Evolutionary conservation across 768 basidiomycete genomes (phyloP), one percentile per base, ranked within the genome.

Genomic region (Psilocybe tampanensis): DNA sequence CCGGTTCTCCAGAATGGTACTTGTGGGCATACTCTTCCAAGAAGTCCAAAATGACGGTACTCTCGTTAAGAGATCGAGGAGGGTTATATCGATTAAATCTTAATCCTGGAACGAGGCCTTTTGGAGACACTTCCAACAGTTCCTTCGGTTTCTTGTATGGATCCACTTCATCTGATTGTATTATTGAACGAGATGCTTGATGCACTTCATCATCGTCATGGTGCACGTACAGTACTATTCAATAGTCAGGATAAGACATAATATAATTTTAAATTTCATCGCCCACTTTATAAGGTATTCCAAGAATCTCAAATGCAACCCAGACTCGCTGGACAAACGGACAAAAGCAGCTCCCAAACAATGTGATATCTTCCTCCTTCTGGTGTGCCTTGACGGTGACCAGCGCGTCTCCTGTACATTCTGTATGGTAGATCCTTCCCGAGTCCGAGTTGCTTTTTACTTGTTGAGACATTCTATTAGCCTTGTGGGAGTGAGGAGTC

Each of bases 271-370:
- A 24, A 47, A 23, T 24, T 6, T 18, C 47, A 48, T 13, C 5
- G 50, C 74, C 47, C 55, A 88, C 89, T 67, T 86, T 82, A 73
- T 95, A 93, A 2, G 85, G 82, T 44, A 92, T 81, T 1, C 76
- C 79, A 19, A 91, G 81, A 59, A 82, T 80, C 68, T 94, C 90
- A 26, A 93, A 75, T 0, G 85, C 80, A 18, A 86, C 79, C 92
- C 92, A 94, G 2, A 83, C 89, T 15, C 92, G 79, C 69, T 93
- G 90, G 1, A 92, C 90, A 66, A 92, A 93, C 0, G 90, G 89
- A 66, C 90, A 92, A 65, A 90, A 90, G 66, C 88, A 90, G 51
- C 83, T 80, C 8, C 77, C 85, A 61, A 90, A 92, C 21, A 94
- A 76, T 0, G 82, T 86, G 59, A 89, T 83, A 51, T 85, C 80